Conservation (phyloP, 805 yeast genomes). For the Candida ascalaphidarum region DNA sequence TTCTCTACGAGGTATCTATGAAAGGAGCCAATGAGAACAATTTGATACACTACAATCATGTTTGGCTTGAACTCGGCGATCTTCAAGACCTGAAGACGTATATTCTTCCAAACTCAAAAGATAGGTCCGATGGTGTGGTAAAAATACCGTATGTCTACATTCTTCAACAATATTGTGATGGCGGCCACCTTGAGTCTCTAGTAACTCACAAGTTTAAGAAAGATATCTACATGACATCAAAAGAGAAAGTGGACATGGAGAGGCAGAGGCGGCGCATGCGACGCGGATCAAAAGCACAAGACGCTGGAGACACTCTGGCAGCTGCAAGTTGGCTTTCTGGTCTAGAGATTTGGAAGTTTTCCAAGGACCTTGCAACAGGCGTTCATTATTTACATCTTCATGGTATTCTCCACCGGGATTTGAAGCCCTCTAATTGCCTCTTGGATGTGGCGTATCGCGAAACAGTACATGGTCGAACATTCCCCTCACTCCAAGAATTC, state of each 20-base stretch:
- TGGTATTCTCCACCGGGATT: slow-evolving; percentile 79
- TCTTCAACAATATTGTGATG: slow-evolving; percentile 80
- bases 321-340: slow-evolving; percentile 34
- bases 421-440: slow-evolving; percentile 84
- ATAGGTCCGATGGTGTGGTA: slow-evolving; percentile 8
- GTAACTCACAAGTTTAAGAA: slow-evolving; percentile 14
- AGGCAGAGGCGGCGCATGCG: slow-evolving; percentile 11
- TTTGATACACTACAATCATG: slow-evolving; percentile 80
- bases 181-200: slow-evolving; percentile 77
- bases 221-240: slow-evolving; percentile 13
- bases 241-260: slow-evolving; percentile 19
- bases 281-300: neutral
- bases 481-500: slow-evolving; percentile 3
- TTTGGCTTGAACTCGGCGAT: slow-evolving; percentile 73
- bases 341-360: slow-evolving; percentile 58
- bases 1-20: slow-evolving; percentile 47
- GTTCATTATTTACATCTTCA: slow-evolving; percentile 62
- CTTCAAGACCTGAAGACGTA: slow-evolving; percentile 37
- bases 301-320: neutral
- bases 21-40: slow-evolving; percentile 40
- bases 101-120: slow-evolving; percentile 9
- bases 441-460: slow-evolving; percentile 35
- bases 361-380: slow-evolving; percentile 62
- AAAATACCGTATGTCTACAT: slow-evolving; percentile 67
- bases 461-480: neutral